These are phyloP conservation scores for Medakamo hakoo DNA, from an alignment of 139 green algal species.

Conservation along the genomic window DNA sequence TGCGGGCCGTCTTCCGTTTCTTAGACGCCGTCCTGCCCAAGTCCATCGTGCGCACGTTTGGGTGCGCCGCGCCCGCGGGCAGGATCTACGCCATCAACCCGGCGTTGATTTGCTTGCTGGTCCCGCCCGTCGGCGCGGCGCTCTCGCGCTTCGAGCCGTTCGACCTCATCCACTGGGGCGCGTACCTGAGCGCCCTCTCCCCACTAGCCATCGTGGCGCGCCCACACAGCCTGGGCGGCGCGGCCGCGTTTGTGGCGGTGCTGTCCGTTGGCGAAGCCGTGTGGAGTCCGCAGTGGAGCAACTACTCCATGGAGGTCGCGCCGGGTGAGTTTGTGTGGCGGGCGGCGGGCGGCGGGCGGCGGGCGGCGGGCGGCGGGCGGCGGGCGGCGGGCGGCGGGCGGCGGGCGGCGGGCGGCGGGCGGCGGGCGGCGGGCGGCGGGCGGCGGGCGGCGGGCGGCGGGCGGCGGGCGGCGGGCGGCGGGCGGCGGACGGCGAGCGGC, in stretches of 20 bases:
- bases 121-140: constrained; percentile 16
- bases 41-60: constrained; percentile 24
- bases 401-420: too few relatives aligned
- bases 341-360: too few relatives aligned
- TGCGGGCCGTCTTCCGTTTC: constrained; percentile 39
- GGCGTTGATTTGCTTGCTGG: constrained; percentile 20
- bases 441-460: too few relatives aligned
- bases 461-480: too few relatives aligned
- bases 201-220: constrained; percentile 30
- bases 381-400: too few relatives aligned
- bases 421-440: too few relatives aligned
- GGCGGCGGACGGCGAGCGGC: too few relatives aligned
- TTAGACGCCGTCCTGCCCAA: constrained; percentile 41
- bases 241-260: constrained; percentile 31
- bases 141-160: constrained; percentile 23
- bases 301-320: constrained; percentile 36
- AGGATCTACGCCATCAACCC: constrained; percentile 43
- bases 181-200: constrained; percentile 26
- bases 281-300: constrained; percentile 35
- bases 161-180: constrained; percentile 40
- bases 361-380: too few relatives aligned
- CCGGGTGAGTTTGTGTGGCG: too few relatives aligned
- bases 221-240: constrained; percentile 16
- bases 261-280: constrained; percentile 35
- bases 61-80: constrained; percentile 30